Base-by-base conservation (phyloP, 2,329 filamentous ascomycete species). In the Fusarium sublunatum region DNA sequence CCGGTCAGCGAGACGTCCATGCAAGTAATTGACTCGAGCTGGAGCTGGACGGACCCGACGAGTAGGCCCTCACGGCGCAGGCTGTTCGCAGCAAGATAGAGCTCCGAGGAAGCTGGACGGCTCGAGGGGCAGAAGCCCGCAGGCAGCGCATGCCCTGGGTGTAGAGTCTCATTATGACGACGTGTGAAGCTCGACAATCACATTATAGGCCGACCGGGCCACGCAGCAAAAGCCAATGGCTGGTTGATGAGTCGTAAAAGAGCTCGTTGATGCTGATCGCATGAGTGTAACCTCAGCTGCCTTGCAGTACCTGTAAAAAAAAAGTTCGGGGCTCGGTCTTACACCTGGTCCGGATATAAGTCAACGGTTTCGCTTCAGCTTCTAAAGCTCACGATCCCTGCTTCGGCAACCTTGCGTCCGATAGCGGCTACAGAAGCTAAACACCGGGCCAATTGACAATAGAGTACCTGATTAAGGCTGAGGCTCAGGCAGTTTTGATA, bases 81-180 rank as follows among this genome's bases (percentile, higher is more conserved):
- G 68, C 53, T 59, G 58, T 60, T 57, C 57, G 64, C 34, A 68
- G 50, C 26, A 65, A 42, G 44, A 61, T 53, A 29, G 68, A 70
- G 69, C 63, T 67, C 55, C 56, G 65, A 53, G 54, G 34, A 51
- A 64, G 60, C 52, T 69, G 65, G 46, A 56, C 65, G 32, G 59
- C 55, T 66, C 69, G 68, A 19, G 64, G 65, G 48, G 70, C 55
- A 67, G 61, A 57, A 40, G 62, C 61, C 60, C 71, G 47, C 32
- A 79, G 70, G 54, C 67, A 65, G 24, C 68, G 70, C 67, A 70
- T 60, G 57, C 65, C 60, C 13, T 65, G 64, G 42, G 64, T 56
- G 51, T 66, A 70, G 35, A 68, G 42, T 45, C 64, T 70, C 70
- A 73, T 75, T 51, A 29, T 62, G 34, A 34, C 34, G n/a, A 29